Conservation (phyloP, 805 yeast species). For the Saccharomycopsis fibuligera region DNA sequence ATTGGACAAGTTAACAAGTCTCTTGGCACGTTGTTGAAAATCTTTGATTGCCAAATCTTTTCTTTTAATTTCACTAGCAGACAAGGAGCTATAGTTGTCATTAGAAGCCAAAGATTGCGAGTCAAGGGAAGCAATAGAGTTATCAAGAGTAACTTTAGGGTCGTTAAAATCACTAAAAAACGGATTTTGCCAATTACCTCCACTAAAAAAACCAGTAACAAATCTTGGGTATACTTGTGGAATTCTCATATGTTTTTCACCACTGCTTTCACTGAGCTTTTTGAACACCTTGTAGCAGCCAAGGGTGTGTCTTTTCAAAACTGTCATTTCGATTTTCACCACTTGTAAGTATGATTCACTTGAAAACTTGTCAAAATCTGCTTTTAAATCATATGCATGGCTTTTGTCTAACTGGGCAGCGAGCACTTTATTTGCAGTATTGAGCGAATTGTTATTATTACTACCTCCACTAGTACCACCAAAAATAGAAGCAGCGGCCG, state of each 20-base stretch:
- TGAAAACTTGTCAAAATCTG: conserved; percentile 6
- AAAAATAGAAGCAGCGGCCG: background rate
- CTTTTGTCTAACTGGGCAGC: background rate
- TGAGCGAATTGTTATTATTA: background rate
- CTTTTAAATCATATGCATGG: conserved; percentile 4
- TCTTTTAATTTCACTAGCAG: conserved; percentile 27
- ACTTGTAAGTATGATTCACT: conserved; percentile 29
- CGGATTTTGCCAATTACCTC: conserved; percentile 77
- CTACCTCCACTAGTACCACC: no score
- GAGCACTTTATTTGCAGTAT: background rate
- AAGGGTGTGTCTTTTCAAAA: conserved; percentile 26
- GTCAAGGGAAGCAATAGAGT: conserved; percentile 23
- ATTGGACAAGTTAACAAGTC: conserved; percentile 37
- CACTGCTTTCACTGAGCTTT: conserved; percentile 4
- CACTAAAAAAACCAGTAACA: conserved; percentile 57
- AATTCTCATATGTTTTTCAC: conserved; percentile 24
- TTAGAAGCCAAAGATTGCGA: background rate
- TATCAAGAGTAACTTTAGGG: conserved; percentile 23
- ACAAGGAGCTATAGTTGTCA: background rate
- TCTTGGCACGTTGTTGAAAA: conserved; percentile 10
- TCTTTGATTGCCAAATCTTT: conserved; percentile 8
- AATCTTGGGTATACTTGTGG: conserved; percentile 72
- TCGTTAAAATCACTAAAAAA: conserved; percentile 38
- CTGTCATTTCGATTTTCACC: conserved; percentile 35
- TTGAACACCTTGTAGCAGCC: conserved; percentile 12